Base-by-base conservation (phyloP, 2,329 filamentous ascomycete genomes). In the Aspergillus felis region DNA sequence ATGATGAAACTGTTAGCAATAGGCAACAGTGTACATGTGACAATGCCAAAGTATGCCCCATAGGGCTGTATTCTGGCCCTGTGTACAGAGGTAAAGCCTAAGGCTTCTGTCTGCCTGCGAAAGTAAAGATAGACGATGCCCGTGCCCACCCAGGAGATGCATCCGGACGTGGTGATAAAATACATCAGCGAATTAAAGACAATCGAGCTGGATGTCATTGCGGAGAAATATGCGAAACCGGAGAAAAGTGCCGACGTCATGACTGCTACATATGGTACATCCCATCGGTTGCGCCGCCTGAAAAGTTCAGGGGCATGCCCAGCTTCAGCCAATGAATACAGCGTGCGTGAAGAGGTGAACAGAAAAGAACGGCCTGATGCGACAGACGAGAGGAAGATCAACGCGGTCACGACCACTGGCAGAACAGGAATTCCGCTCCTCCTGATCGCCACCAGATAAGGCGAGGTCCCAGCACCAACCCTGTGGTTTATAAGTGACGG, bases 351-450 rank as follows among this genome's bases (percentile, higher is more conserved):
- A 59, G 85, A 85, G 8, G 86, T 87, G 74, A 89, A 90, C 56
- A 92, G 82, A 73, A 90, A 90, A 14, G 88, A 88, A 75, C 89
- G 90, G 62, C 87, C 90, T 8, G 90, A 90, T 0, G 88, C 89
- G 59, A 92, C 83, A 3, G 92, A 90, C 4, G 89, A 90, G 0
- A 89, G 88, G 22, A 92, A 79, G 7, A 93, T 84, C 17, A 91
- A 84, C 20, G 84, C 85, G 68, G 92, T 92, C 78, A 91, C 86
- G 66, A 92, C 84, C 58, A 83, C 77, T 1, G 86, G 84, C 3
- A 91, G 80, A 12, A 84, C 80, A 6, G 75, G 75, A 59, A 91
- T 83, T 38, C 84, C 85, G 38, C 86, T 87, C 9, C 70, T 69
- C 49, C 71, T 68, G 50, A 78, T 71, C 3, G 74, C 77, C 28